Conservation (phyloP, 192 early-diverging fungal species). For the Radiomyces spectabilis region DNA sequence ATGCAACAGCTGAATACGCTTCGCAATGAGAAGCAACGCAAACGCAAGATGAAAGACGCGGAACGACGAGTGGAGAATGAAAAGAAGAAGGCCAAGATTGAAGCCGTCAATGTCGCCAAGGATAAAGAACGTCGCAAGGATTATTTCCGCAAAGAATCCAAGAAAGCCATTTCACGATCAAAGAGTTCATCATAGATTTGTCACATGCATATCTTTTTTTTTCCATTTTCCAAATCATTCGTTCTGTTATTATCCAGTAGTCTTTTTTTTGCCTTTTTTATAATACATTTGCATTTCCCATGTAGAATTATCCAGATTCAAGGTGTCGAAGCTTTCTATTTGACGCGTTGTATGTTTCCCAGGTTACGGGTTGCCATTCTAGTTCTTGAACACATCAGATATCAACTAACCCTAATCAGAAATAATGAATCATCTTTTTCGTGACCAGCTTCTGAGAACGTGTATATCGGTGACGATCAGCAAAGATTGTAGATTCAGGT, state of each 20-base stretch:
- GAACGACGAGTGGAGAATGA: constrained; percentile 42
- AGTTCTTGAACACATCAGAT: too few relatives aligned
- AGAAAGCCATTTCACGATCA: constrained; percentile 7
- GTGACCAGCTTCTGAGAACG: too few relatives aligned
- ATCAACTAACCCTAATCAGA: too few relatives aligned
- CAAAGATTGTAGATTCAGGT: too few relatives aligned
- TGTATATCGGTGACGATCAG: too few relatives aligned
- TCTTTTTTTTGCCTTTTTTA: background rate
- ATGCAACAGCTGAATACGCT: constrained; percentile 85
- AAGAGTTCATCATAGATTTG: background rate
- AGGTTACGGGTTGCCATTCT: too few relatives aligned
- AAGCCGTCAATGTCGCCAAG: constrained; percentile 35
- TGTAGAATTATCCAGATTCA: background rate
- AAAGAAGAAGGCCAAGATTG: constrained; percentile 49
- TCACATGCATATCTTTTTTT: background rate
- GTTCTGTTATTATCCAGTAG: background rate
- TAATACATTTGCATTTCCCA: background rate
- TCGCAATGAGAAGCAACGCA: constrained; percentile 77
- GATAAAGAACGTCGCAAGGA: constrained; percentile 59
- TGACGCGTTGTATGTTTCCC: background rate
- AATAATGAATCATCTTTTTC: too few relatives aligned
- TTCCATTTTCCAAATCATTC: background rate
- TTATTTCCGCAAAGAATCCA: constrained; percentile 60
- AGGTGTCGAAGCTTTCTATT: background rate
- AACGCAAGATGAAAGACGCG: constrained; percentile 59